These are phyloP conservation scores for Gaultheria prostrata DNA, from an alignment of 148 eudicot genomes.

Conservation along the genomic window DNA sequence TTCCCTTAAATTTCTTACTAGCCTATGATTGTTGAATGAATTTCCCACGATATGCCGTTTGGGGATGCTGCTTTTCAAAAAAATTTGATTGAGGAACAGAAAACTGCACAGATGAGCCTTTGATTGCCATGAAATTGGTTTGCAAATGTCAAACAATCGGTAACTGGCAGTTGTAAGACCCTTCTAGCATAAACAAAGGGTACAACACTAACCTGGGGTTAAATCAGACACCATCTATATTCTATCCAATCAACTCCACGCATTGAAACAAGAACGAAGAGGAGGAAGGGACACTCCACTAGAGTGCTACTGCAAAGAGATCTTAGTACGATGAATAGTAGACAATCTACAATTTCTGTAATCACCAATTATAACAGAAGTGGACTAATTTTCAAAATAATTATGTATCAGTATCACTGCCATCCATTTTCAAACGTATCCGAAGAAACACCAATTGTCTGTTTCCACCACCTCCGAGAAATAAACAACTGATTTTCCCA, in stretches of 20 bases:
- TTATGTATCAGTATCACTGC: background rate
- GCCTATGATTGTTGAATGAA: background rate
- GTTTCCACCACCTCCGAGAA: background rate
- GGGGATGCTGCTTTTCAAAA: background rate
- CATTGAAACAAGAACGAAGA: background rate
- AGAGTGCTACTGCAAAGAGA: background rate
- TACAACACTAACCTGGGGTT: background rate
- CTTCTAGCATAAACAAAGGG: background rate
- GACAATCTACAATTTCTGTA: background rate
- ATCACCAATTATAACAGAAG: background rate
- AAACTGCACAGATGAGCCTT: background rate
- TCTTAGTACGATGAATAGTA: background rate
- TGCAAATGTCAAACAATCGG: background rate
- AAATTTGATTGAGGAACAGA: background rate
- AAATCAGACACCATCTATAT: background rate
- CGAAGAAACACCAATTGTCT: background rate
- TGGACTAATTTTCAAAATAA: background rate
- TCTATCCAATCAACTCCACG: background rate
- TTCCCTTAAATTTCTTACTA: background rate
- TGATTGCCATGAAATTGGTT: background rate
- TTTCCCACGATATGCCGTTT: background rate
- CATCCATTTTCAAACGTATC: background rate
- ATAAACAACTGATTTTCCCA: background rate
- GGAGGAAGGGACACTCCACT: background rate
- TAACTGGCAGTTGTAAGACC: background rate